Evolutionary conservation across 345 rosid genomes (phyloP).

Genomic region (Linum usitatissimum): DNA sequence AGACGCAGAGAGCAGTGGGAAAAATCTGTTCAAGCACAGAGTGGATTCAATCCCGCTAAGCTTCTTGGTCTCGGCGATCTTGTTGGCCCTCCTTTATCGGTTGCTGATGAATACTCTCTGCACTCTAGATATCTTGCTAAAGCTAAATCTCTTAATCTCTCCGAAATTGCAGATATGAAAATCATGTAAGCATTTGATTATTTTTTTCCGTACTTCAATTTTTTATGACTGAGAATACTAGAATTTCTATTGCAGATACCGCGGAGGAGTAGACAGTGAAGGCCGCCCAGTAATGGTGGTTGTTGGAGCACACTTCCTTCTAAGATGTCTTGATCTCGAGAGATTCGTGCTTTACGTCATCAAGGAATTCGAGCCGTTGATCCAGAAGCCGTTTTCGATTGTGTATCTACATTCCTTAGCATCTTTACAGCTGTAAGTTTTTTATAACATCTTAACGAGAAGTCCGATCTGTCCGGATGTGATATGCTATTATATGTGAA

Average conservation of each 20-base stretch:
- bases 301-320: slow-evolving; percentile 95
- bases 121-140: slow-evolving; percentile 94
- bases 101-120: slow-evolving; percentile 88
- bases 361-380: slow-evolving; percentile 96
- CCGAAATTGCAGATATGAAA: slow-evolving; percentile 97
- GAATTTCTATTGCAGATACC: slow-evolving; percentile 54
- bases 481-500: slow-evolving; percentile 1
- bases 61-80: slow-evolving; percentile 88
- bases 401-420: slow-evolving; percentile 94
- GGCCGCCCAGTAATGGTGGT: slow-evolving; percentile 91
- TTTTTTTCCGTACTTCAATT: too few species aligned
- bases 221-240: slow-evolving; percentile 7
- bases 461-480: neutral
- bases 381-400: slow-evolving; percentile 86
- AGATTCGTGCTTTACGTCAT: slow-evolving; percentile 70
- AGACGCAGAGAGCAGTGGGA: slow-evolving; percentile 94
- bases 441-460: too few species aligned
- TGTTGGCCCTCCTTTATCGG: slow-evolving; percentile 67
- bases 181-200: slow-evolving; percentile 54
- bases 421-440: slow-evolving; percentile 81
- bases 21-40: slow-evolving; percentile 67
- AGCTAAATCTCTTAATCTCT: slow-evolving; percentile 85
- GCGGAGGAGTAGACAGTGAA: slow-evolving; percentile 92
- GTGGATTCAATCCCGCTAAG: slow-evolving; percentile 78
- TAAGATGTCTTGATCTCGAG: slow-evolving; percentile 91